These are phyloP conservation scores for Ophiostoma pallidulum DNA, from an alignment of 2,329 filamentous ascomycete genomes.

Conservation along the genomic window DNA sequence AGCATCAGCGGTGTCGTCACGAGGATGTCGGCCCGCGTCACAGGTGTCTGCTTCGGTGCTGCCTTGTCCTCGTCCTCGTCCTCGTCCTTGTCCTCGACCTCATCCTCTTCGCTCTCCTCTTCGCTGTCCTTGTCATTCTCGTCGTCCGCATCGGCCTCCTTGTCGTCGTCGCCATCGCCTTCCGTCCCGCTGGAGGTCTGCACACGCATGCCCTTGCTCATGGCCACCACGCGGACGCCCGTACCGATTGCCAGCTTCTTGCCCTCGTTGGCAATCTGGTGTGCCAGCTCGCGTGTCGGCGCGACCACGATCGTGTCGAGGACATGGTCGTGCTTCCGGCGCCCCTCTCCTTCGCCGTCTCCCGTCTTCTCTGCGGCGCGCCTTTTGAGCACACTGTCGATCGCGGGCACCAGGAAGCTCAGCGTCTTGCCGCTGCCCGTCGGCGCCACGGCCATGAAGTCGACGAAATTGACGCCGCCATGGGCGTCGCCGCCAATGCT, in stretches of 20 bases:
- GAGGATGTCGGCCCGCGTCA: slow-evolving; percentile 67
- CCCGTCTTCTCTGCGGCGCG: slow-evolving; percentile 38
- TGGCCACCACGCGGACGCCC: slow-evolving; percentile 66
- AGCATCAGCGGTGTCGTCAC: slow-evolving; percentile 74
- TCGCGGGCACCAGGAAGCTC: slow-evolving; percentile 79
- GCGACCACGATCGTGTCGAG: slow-evolving; percentile 63
- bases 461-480: slow-evolving; percentile 37
- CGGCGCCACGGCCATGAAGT: slow-evolving; percentile 82
- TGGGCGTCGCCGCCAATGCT: slow-evolving; percentile 15
- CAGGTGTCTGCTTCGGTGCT: slow-evolving; percentile 18
- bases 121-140: slow-evolving; percentile 28
- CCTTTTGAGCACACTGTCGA: slow-evolving; percentile 62
- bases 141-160: slow-evolving; percentile 20
- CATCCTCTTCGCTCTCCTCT: slow-evolving; percentile 21
- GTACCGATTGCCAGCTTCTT: slow-evolving; percentile 65
- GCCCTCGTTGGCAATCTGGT: slow-evolving; percentile 76
- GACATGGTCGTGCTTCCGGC: slow-evolving; percentile 33
- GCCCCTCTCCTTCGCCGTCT: slow-evolving; percentile 17
- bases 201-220: slow-evolving; percentile 77
- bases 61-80: neutral
- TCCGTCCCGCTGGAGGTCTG: slow-evolving; percentile 27
- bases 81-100: neutral
- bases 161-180: slow-evolving; percentile 24
- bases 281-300: slow-evolving; percentile 68
- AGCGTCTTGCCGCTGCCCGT: slow-evolving; percentile 96